Percentiles rank a stretch among this genome's conserved stretches.
These are phyloP conservation scores for Mimosa pudica DNA, from an alignment of 306 rosid genomes.

Conservation along the genomic window DNA sequence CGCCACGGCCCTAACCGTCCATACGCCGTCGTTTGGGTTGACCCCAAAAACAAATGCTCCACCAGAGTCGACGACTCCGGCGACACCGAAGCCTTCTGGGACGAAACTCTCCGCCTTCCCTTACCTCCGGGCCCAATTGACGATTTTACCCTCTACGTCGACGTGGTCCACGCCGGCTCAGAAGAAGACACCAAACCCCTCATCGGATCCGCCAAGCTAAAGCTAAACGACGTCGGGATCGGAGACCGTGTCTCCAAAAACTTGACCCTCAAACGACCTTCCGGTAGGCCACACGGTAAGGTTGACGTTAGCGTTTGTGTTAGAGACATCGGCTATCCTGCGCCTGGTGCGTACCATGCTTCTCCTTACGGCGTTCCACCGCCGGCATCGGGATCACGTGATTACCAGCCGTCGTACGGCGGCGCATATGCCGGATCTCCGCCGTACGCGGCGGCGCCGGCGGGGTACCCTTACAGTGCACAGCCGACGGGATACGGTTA, in stretches of 20 bases:
- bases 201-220: slow-evolving; percentile 73
- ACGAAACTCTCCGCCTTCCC: slow-evolving; percentile 59
- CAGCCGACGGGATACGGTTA: slow-evolving; percentile 40
- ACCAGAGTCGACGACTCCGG: slow-evolving; percentile 56
- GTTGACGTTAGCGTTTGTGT: slow-evolving; percentile 54
- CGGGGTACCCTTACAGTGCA: slow-evolving; percentile 38
- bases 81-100: slow-evolving; percentile 73
- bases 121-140: slow-evolving; percentile 52
- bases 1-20: slow-evolving; percentile 66
- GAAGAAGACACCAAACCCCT: slow-evolving; percentile 73
- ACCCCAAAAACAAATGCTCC: slow-evolving; percentile 54
- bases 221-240: slow-evolving; percentile 54
- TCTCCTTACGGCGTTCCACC: slow-evolving; percentile 74
- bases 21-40: slow-evolving; percentile 88
- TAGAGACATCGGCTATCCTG: slow-evolving; percentile 49
- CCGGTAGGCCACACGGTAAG: slow-evolving; percentile 86
- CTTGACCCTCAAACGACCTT: slow-evolving; percentile 68
- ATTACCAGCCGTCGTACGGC: slow-evolving; percentile 46
- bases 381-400: slow-evolving; percentile 44
- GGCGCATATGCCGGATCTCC: slow-evolving; percentile 33
- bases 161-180: slow-evolving; percentile 71
- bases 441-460: slow-evolving; percentile 40
- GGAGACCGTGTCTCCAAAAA: slow-evolving; percentile 44
- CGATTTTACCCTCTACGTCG: slow-evolving; percentile 56
- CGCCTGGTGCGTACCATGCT: slow-evolving; percentile 47